phyloP scores from a whole-genome alignment of 140 eudicot genomes.

The Stevia rebaudiana region DNA sequence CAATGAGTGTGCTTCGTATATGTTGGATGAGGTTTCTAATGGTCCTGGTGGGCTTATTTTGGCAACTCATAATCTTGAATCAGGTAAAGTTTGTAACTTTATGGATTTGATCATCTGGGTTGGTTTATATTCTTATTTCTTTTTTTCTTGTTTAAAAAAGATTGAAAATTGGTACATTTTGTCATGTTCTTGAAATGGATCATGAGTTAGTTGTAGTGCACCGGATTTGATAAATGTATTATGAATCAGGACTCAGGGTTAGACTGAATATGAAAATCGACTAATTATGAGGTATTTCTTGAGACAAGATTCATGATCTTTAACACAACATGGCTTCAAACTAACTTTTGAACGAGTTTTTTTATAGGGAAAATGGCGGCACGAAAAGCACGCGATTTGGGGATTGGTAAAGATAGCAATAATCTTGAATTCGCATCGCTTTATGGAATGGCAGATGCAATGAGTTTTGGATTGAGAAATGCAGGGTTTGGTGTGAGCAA shows the following conservation, averaged over 20 bases:
- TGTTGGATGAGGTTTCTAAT: conserved; percentile 64
- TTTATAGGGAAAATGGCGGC: conserved; percentile 69
- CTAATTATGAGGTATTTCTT: conserved; percentile 37
- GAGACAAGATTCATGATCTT: conserved; percentile 31
- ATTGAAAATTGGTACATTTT: conserved; percentile 13
- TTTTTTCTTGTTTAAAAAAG: background rate
- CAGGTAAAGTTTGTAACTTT: conserved; percentile 52
- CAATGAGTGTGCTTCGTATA: conserved; percentile 64
- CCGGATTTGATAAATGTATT: conserved; percentile 34
- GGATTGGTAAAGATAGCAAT: conserved; percentile 51
- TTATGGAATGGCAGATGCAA: conserved; percentile 77
- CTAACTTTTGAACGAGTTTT: conserved; percentile 23
- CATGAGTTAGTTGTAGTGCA: conserved; percentile 27
- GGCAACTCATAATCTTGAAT: conserved; percentile 89
- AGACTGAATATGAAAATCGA: conserved; percentile 23
- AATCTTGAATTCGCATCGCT: conserved; percentile 38
- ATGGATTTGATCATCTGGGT: background rate
- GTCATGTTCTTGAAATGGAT: conserved; percentile 1
- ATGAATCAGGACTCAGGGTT: conserved; percentile 41
- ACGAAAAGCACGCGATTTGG: conserved; percentile 56
- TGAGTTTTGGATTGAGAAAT: conserved; percentile 65
- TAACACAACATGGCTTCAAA: background rate
- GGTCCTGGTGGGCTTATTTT: conserved; percentile 69
- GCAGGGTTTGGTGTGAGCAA: conserved; percentile 93
- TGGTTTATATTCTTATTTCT: background rate